phyloP scores from a whole-genome alignment of 2,329 filamentous ascomycete genomes.

The Epichloe festucae region DNA sequence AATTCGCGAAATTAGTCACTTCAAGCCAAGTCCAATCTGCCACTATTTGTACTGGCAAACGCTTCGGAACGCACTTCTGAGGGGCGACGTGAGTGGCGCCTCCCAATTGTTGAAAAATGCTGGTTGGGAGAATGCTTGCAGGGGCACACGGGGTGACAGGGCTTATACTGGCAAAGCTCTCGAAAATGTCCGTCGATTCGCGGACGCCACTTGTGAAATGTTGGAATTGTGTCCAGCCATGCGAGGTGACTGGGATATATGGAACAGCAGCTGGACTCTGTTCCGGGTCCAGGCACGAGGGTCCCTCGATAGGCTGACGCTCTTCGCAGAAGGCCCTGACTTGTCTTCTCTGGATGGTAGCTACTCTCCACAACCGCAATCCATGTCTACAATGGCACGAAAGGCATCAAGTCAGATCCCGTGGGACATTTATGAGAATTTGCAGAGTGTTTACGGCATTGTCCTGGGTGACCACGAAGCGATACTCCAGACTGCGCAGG shows the following conservation, averaged over 20 bases:
- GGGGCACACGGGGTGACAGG: constrained; percentile 48
- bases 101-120: constrained; percentile 58
- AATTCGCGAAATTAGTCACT: constrained; percentile 47
- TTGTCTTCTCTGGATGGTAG: constrained; percentile 22
- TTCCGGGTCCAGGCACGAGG: constrained; percentile 66
- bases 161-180: constrained; percentile 66
- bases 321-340: constrained; percentile 66
- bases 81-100: constrained; percentile 58
- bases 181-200: constrained; percentile 62
- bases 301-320: constrained; percentile 56
- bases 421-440: constrained; percentile 78
- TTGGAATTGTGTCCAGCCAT: constrained; percentile 62
- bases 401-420: constrained; percentile 79
- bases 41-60: constrained; percentile 77
- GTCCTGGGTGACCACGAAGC: constrained; percentile 63
- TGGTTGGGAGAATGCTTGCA: constrained; percentile 65
- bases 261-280: constrained; percentile 67
- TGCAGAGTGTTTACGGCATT: constrained; percentile 70
- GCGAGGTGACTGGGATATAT: constrained; percentile 67
- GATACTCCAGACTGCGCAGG: constrained; percentile 64
- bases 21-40: constrained; percentile 60
- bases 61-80: constrained; percentile 59
- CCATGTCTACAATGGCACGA: constrained; percentile 53
- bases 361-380: constrained; percentile 30
- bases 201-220: constrained; percentile 53